These are phyloP conservation scores for Colletotrichum cuscutae DNA, from an alignment of 2,329 filamentous ascomycete genomes.

Conservation along the genomic window DNA sequence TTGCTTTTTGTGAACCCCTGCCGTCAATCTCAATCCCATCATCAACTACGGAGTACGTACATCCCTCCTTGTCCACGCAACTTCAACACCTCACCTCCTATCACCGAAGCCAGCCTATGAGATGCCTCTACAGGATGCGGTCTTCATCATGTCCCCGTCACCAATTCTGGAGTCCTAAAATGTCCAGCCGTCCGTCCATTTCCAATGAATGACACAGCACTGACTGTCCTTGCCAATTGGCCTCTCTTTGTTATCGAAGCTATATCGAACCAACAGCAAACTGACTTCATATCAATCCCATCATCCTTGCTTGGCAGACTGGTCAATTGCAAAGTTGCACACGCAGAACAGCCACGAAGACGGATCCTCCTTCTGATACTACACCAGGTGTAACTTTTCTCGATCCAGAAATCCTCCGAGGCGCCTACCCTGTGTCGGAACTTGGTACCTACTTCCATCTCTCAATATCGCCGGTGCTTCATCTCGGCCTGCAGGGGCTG, in stretches of 20 bases:
- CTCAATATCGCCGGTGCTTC: conserved; percentile 13
- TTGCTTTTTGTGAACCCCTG: conserved; percentile 27
- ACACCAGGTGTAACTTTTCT: conserved; percentile 10
- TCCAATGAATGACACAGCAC: neutral
- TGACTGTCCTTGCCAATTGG: neutral
- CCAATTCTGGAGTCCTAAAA: neutral
- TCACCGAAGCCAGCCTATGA: neutral
- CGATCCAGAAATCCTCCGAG: conserved; percentile 19
- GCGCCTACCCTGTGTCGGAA: conserved; percentile 1
- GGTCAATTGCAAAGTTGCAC: neutral
- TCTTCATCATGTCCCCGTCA: neutral
- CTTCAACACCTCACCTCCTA: neutral
- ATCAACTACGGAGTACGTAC: neutral
- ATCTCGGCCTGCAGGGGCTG: conserved; percentile 26
- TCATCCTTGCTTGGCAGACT: neutral
- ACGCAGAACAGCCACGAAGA: neutral
- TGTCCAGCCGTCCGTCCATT: neutral
- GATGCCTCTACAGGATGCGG: neutral
- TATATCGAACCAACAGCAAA: neutral
- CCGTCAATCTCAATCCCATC: neutral
- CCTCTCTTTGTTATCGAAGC: neutral
- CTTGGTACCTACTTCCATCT: neutral
- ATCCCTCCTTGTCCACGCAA: neutral
- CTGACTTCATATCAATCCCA: neutral
- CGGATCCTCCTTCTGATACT: neutral